These are phyloP conservation scores for Quillaja saponaria DNA, from an alignment of 306 rosid species.

Conservation along the genomic window DNA sequence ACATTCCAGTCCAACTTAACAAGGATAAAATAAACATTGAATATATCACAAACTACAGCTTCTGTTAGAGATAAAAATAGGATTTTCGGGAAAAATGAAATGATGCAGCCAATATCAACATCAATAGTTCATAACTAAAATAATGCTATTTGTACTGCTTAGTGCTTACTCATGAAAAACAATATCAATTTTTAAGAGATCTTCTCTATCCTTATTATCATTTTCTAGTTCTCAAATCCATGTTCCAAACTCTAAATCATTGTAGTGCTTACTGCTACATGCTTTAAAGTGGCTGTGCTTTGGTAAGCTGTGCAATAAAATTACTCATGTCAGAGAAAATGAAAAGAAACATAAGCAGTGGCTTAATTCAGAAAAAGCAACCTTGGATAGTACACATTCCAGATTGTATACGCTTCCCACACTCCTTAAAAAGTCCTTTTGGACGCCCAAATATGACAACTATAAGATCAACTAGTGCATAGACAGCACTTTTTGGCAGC, in stretches of 20 bases:
- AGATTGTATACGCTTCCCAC: constrained; percentile 80
- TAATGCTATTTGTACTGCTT: constrained; percentile 13
- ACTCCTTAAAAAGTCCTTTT: constrained; percentile 93
- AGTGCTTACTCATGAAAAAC: too few species aligned
- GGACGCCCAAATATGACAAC: constrained; percentile 83
- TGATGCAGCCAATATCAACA: constrained; percentile 13
- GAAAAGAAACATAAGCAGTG: constrained; percentile 15
- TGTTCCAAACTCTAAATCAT: constrained; percentile 33
- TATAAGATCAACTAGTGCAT: constrained; percentile 89
- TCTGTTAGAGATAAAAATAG: not conserved
- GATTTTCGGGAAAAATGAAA: constrained; percentile 16
- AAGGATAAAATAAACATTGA: constrained; percentile 9
- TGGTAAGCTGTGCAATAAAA: constrained; percentile 17
- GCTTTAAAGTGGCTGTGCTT: constrained; percentile 21
- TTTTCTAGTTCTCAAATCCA: too few species aligned
- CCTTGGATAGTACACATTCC: constrained; percentile 81
- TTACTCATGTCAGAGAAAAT: constrained; percentile 23
- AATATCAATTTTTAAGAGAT: too few species aligned
- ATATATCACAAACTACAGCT: constrained; percentile 19
- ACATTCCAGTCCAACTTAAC: constrained; percentile 21
- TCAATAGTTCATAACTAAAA: constrained; percentile 14
- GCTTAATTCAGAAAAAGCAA: constrained; percentile 27
- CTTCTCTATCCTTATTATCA: too few species aligned
- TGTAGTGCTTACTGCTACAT: constrained; percentile 7
- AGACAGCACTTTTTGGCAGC: constrained; percentile 94